phyloP scores from a whole-genome alignment of 768 basidiomycete genomes.

The Cystofilobasidium macerans region DNA sequence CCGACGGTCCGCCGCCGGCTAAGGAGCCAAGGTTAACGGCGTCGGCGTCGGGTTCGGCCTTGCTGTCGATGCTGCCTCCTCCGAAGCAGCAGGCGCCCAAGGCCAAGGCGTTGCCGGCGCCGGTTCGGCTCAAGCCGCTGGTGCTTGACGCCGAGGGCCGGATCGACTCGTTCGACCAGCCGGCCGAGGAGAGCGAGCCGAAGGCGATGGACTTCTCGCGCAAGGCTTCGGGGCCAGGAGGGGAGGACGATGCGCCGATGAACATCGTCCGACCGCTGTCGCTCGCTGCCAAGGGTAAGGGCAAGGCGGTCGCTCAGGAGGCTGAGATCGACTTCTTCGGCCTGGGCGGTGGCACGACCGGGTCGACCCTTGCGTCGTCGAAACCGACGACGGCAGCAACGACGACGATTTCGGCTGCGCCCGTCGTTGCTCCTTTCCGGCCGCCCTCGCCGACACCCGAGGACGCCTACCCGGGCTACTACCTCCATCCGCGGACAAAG shows the following conservation, averaged over 20 bases:
- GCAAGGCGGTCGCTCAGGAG: conserved; percentile 4
- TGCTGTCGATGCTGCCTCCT: conserved; percentile 27
- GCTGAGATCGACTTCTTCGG: conserved; percentile 26
- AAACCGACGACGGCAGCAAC: background rate
- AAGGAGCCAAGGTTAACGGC: conserved; percentile 13
- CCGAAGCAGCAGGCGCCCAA: conserved; percentile 20
- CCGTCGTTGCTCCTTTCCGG: conserved; percentile 14
- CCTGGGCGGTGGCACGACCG: conserved; percentile 3
- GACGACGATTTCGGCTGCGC: conserved; percentile 19
- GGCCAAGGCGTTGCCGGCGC: conserved; percentile 18
- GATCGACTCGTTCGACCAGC: conserved; percentile 22
- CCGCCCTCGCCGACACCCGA: conserved; percentile 17
- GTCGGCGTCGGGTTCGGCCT: conserved; percentile 13
- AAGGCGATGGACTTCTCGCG: conserved; percentile 21
- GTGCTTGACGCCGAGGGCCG: conserved; percentile 18
- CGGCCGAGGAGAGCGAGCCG: conserved; percentile 7
- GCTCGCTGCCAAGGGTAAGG: conserved; percentile 7
- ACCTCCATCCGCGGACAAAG: conserved; percentile 17
- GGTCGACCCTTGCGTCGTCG: background rate
- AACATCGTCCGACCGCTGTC: conserved; percentile 16
- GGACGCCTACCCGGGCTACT: conserved; percentile 25
- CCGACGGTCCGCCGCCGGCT: conserved; percentile 6
- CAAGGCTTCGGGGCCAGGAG: background rate
- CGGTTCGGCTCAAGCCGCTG: conserved; percentile 17
- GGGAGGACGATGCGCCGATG: background rate